These are phyloP conservation scores for Vinca major DNA, from an alignment of 305 asterid genomes.

Conservation along the genomic window DNA sequence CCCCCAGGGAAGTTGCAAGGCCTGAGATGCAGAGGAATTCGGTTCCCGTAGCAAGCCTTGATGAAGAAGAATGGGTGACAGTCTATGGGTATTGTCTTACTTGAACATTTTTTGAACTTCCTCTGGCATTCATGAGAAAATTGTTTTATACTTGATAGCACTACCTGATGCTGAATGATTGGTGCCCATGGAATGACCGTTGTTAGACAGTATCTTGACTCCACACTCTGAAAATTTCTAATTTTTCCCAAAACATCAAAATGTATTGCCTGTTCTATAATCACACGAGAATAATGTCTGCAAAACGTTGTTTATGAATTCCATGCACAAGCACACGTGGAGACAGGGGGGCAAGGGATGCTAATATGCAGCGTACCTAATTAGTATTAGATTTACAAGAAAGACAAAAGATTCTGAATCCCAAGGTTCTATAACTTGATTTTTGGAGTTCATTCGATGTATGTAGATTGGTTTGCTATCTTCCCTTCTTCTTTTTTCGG, in stretches of 20 bases:
- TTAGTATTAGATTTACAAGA: too few relatives aligned
- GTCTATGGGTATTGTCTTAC: constrained; percentile 64
- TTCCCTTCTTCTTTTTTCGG: too few relatives aligned
- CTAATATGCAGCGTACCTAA: too few relatives aligned
- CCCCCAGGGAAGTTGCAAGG: constrained; percentile 89
- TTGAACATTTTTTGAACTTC: not conserved
- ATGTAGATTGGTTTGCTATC: too few relatives aligned
- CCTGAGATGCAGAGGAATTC: constrained; percentile 73
- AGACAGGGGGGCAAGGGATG: too few relatives aligned
- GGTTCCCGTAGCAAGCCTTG: constrained; percentile 51
- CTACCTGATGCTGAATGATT: not conserved
- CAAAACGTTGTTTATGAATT: not conserved
- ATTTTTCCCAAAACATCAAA: too few relatives aligned
- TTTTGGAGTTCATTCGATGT: too few relatives aligned
- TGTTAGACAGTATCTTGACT: not conserved
- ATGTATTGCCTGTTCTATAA: not conserved
- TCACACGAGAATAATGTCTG: not conserved
- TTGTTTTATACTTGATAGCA: not conserved
- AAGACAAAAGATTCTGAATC: too few relatives aligned
- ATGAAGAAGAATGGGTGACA: constrained; percentile 96
- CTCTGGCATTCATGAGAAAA: not conserved
- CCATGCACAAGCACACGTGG: too few relatives aligned
- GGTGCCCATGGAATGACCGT: not conserved
- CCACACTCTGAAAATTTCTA: not conserved
- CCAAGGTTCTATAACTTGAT: too few relatives aligned